Evolutionary conservation across 2,329 filamentous ascomycete genomes (phyloP), one percentile per base, ranked within the genome.

Genomic region (Pestalotiopsis sp.): DNA sequence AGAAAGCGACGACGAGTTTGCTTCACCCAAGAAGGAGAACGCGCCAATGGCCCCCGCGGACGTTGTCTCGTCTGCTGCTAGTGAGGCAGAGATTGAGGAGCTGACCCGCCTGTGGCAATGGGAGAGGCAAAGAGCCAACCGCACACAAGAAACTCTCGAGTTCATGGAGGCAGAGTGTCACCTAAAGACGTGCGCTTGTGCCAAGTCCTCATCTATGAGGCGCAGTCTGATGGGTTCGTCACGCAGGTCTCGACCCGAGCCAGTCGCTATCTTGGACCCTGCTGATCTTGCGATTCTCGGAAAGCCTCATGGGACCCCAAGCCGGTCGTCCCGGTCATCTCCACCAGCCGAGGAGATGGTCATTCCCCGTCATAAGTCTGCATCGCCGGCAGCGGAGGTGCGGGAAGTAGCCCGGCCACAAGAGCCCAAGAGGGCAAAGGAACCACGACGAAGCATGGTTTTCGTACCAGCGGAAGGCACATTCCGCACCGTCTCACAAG

Each of bases 91-190:
- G 73, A 85, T 90, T 41, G 87, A 90, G 59, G 86, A 89, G 73
- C 79, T 90, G 56, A 82, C 81, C 0, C 80, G 80, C 5, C 80
- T 87, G 66, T 82, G 87, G 75, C 81, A 85, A 68, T 90, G 87
- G 86, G 87, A 88, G 74, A 76, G 87, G 81, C 86, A 88, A 75
- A 85, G 91, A 67, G 90, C 92, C 11, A 86, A 92, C 70, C 87
- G 91, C 7, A 91, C 92, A 0, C 85, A 91, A 71, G 92, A 94
- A 70, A 88, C 92, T 75, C 85, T 94, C 62, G 91, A 94, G 39
- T 95, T 93, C 78, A 83, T 95, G 77, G 88, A 93, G 75, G 87
- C 92, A 67, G 92, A 95, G 77, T 94, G 91, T 77, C 85, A 89
- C 64, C 86, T 94, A 71, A 85, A 87, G 61, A 89, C 87, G 79